Conservation (phyloP, 306 rosid genomes). For the Canavalia gladiata region DNA sequence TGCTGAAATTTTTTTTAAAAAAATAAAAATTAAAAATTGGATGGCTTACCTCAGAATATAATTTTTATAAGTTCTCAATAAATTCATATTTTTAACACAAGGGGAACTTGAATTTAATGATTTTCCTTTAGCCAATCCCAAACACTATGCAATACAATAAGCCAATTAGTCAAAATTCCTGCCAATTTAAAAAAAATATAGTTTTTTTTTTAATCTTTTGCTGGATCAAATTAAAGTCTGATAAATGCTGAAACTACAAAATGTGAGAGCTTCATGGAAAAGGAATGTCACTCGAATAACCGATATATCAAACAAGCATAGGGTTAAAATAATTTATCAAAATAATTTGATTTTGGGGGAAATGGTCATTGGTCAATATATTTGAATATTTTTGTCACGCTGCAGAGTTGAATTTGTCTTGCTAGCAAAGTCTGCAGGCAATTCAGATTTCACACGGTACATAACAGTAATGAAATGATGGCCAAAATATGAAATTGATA, state of each 20-base stretch:
- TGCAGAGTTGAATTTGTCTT: slow-evolving; percentile 36
- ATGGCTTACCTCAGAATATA: too few relatives aligned
- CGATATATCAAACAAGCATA: not conserved
- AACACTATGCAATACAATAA: not conserved
- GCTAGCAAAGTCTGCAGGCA: slow-evolving; percentile 7
- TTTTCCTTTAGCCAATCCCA: not conserved
- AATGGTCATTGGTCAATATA: not conserved
- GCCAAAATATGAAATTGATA: not conserved
- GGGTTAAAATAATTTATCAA: not conserved
- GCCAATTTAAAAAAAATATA: not conserved
- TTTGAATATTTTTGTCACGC: not conserved
- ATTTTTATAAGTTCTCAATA: not conserved
- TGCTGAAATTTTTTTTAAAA: too few relatives aligned
- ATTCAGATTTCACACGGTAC: not conserved
- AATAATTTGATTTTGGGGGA: not conserved
- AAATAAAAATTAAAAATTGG: too few relatives aligned
- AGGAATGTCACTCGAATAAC: not conserved
- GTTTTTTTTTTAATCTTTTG: not conserved
- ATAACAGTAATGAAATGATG: slow-evolving; percentile 12
- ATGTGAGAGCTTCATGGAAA: not conserved
- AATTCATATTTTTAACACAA: not conserved
- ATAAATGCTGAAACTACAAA: slow-evolving; percentile 8
- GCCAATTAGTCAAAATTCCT: not conserved
- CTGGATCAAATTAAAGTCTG: not conserved
- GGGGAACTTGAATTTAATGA: not conserved